These are phyloP conservation scores for Cadophora luteo-olivacea DNA, from an alignment of 2,329 filamentous ascomycete genomes.

Conservation along the genomic window DNA sequence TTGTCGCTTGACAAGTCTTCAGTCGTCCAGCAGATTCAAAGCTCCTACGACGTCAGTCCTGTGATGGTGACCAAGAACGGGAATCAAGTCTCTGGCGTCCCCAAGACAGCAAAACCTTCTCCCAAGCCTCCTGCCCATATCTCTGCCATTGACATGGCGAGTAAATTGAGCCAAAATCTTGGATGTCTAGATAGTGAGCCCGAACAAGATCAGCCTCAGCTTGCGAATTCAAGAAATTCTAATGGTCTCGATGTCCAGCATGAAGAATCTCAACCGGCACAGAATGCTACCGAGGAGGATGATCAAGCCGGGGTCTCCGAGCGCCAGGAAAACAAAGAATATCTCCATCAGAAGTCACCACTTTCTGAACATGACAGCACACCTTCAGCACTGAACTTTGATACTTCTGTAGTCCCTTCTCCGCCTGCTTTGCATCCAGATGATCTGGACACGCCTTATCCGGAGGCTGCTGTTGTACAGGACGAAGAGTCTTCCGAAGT, in stretches of 20 bases:
- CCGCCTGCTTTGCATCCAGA: not conserved
- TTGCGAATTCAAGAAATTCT: not conserved
- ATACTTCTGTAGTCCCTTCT: not conserved
- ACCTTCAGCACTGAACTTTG: not conserved
- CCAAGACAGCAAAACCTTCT: not conserved
- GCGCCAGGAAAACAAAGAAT: not conserved
- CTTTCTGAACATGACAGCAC: not conserved
- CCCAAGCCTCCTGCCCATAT: not conserved
- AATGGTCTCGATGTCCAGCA: not conserved
- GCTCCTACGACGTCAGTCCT: conserved; percentile 23
- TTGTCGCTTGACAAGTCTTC: not conserved
- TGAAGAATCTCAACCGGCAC: not conserved
- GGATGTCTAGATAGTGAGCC: not conserved
- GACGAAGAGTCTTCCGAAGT: not conserved
- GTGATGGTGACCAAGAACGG: not conserved
- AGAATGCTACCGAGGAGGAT: not conserved
- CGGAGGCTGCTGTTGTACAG: not conserved
- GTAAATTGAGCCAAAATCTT: conserved; percentile 10
- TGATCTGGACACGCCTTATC: not conserved
- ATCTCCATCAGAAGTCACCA: not conserved
- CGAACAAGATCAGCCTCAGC: not conserved
- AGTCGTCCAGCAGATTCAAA: not conserved
- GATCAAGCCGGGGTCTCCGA: not conserved
- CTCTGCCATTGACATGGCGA: conserved; percentile 19
- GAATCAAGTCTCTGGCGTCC: not conserved